Conservation (phyloP, 768 basidiomycete species). For the Chalciporus chontae region DNA sequence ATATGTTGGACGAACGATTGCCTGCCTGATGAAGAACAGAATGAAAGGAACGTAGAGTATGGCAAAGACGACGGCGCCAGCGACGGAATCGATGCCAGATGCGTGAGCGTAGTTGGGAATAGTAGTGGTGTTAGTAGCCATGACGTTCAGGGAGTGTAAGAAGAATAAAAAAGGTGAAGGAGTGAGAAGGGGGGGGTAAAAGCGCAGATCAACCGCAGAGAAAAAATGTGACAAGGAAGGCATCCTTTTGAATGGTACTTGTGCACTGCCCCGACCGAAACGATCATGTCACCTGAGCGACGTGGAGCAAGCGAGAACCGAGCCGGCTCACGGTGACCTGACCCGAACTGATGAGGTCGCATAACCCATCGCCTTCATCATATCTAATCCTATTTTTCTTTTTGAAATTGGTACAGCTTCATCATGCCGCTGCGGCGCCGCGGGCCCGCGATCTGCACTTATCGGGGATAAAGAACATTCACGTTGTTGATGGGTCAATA, state of each 20-base stretch:
- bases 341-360: no score
- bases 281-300: neutral
- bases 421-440: no score
- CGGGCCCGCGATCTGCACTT: no score
- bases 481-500: no score
- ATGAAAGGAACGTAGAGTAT: conserved; percentile 28
- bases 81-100: conserved; percentile 30
- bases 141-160: conserved; percentile 2
- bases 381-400: no score
- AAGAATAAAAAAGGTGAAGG: neutral
- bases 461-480: no score
- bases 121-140: conserved; percentile 13
- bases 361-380: no score
- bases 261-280: conserved; percentile 9
- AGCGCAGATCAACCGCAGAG: conserved; percentile 23
- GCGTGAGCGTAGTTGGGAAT: conserved; percentile 21
- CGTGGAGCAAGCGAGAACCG: no score
- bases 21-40: conserved; percentile 17
- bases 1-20: conserved; percentile 24
- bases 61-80: conserved; percentile 32
- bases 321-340: no score
- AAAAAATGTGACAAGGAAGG: neutral
- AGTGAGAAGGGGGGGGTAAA: neutral
- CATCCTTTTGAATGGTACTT: conserved; percentile 13
- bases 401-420: no score